Evolutionary conservation across 169 alveolate genomes (phyloP), one percentile per base, ranked within the genome.

Genomic region (Eimeria sp.): DNA sequence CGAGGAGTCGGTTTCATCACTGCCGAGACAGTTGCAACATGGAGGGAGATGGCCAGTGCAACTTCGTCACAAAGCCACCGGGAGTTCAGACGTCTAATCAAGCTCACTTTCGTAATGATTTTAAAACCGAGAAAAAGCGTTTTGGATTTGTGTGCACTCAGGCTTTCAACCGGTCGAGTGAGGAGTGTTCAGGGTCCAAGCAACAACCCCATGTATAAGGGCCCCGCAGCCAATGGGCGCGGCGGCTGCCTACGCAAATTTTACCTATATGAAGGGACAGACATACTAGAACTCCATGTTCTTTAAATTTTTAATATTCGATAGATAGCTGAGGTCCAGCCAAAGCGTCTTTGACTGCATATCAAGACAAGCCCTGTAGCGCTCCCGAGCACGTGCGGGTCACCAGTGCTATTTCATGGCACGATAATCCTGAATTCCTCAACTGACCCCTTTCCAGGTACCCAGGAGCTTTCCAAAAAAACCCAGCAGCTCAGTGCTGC

Each of bases 211-310:
- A n/a, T n/a, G 88, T 43, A n/a, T 30, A 14, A 49, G 88, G 68
- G 88, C 88, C 88, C 88, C 88, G 88, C 68, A n/a, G 88, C 66
- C 68, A 78, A 11, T 78, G 30, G 46, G 88, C 88, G 88, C 46
- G 88, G 64, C 43, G 46, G 66, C 88, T 27, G 66, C 88, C 27
- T 13, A 43, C 46, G 64, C 64, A 77, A 18, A 27, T 20, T 30
- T 18, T 64, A 52, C 16, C 49, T 1, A 78, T n/a, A 54, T 54
- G 58, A 40, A 0, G 23, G 43, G 49, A 33, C 83, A 74, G n/a
- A 74, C 4, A 40, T 74, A 23, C 83, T 74, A 40, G 33, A 56
- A 13, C 14, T 40, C 83, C 56, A 8, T 74, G 16, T 40, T 40
- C 33, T 56, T 40, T 40, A 40, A 74, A 74, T 40, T 16, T 13